phyloP scores from a whole-genome alignment of 108 stramenopile species.

The Schizochytrium sp. region DNA sequence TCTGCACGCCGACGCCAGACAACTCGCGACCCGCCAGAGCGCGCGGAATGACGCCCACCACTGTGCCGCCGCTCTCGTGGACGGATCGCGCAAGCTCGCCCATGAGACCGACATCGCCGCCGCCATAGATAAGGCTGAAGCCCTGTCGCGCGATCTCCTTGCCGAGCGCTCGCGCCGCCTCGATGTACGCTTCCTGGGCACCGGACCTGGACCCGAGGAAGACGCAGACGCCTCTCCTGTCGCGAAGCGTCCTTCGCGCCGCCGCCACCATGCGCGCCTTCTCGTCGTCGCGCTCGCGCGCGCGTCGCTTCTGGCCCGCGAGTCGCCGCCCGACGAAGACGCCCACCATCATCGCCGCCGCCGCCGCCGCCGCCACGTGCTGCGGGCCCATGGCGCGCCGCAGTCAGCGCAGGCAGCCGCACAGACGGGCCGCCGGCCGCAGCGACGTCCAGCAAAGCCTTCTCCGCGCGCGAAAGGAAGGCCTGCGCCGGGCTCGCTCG shows the following conservation, averaged over 20 bases:
- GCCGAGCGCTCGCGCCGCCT: background rate
- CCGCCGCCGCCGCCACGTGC: background rate
- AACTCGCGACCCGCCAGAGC: background rate
- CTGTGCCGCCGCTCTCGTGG: background rate
- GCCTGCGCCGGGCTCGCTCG: no score
- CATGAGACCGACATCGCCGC: constrained; percentile 25
- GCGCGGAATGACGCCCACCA: constrained; percentile 10
- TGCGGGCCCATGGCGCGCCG: no score
- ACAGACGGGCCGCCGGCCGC: no score
- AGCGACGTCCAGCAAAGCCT: no score
- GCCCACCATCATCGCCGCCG: background rate
- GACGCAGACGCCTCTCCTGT: background rate
- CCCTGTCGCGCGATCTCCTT: background rate
- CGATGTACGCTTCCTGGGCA: background rate
- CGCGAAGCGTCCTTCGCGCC: background rate
- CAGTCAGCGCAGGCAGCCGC: no score
- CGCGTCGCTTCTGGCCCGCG: background rate
- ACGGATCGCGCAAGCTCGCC: background rate
- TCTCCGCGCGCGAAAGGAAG: no score
- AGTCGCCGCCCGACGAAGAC: background rate
- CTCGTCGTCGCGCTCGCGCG: background rate
- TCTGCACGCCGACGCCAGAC: background rate
- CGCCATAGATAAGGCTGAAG: constrained; percentile 13
- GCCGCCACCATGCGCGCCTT: background rate
- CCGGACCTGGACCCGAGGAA: background rate